A percentile compares a stretch with the other conserved stretches of the same genome.
Evolutionary conservation across 2,329 filamentous ascomycete species (phyloP).

Genomic region (Cladobotryum mycophilum): DNA sequence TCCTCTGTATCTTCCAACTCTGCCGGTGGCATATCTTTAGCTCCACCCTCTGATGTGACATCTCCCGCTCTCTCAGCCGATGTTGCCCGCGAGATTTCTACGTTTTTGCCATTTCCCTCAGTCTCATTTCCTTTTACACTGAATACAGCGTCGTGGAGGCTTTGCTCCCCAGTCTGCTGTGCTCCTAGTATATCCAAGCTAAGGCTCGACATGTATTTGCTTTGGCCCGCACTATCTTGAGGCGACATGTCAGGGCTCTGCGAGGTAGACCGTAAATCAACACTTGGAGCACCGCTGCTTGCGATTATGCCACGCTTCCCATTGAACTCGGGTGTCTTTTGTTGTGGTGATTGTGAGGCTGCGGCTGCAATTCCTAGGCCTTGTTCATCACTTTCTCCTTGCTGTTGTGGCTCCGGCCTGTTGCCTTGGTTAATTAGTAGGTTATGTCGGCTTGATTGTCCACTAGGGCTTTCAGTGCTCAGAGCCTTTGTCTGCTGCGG

Average conservation of each 20-base stretch:
- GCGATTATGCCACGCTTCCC: background rate
- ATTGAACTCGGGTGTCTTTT: background rate
- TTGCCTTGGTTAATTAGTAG: background rate
- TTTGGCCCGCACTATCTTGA: no score
- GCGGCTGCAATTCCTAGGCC: background rate
- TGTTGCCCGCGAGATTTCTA: background rate
- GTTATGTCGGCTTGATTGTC: background rate
- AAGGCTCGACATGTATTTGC: no score
- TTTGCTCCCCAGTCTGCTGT: constrained; percentile 19
- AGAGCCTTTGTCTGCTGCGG: background rate
- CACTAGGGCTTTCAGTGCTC: background rate
- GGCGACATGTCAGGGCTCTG: no score
- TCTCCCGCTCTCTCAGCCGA: background rate
- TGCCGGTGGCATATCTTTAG: constrained; percentile 18
- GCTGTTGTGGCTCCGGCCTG: background rate
- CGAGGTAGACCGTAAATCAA: background rate
- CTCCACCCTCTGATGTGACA: constrained; percentile 1
- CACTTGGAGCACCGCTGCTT: background rate
- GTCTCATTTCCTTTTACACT: constrained; percentile 9
- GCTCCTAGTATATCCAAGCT: constrained; percentile 9
- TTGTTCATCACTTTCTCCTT: background rate
- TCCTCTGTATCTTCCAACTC: constrained; percentile 39
- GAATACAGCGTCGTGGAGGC: constrained; percentile 31
- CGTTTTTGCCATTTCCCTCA: background rate
- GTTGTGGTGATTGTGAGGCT: background rate